Conservation (phyloP, 306 rosid genomes). For the Malus orientalis region DNA sequence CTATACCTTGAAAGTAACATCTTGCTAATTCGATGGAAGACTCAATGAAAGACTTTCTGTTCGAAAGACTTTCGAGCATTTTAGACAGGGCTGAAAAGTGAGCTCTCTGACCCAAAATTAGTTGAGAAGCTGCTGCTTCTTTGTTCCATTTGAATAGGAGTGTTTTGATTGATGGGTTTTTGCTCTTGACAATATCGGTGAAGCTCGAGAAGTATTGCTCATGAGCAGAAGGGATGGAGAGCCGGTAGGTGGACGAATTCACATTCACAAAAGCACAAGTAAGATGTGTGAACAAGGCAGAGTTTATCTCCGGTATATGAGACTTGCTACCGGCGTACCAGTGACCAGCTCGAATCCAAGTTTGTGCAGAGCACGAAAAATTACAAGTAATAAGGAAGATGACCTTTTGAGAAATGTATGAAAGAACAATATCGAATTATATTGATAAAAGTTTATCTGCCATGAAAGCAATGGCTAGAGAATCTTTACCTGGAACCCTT, state of each 20-base stretch:
- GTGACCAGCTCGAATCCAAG: slow-evolving; percentile 39
- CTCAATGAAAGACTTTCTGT: slow-evolving; percentile 40
- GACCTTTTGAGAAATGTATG: neutral
- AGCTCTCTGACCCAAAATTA: slow-evolving; percentile 11
- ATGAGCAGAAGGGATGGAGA: slow-evolving; percentile 23
- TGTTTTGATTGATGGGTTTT: slow-evolving; percentile 34
- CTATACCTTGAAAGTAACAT: slow-evolving; percentile 32
- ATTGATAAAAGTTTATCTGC: no score
- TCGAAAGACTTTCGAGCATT: slow-evolving; percentile 17
- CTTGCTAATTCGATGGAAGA: slow-evolving; percentile 42
- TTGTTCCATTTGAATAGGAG: slow-evolving; percentile 33
- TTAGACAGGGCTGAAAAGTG: neutral
- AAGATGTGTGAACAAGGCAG: slow-evolving; percentile 37
- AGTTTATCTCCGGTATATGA: slow-evolving; percentile 22
- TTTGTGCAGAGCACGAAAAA: slow-evolving; percentile 4
- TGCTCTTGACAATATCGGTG: slow-evolving; percentile 20
- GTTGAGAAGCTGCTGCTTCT: neutral
- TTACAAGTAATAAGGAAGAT: neutral
- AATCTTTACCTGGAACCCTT: no score
- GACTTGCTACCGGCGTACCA: slow-evolving; percentile 24
- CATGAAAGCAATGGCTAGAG: no score
- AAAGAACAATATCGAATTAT: no score
- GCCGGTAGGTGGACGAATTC: slow-evolving; percentile 5
- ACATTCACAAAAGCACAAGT: slow-evolving; percentile 33
- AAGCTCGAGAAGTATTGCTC: slow-evolving; percentile 22